Evolutionary conservation across 2,329 filamentous ascomycete genomes (phyloP), one percentile per base, ranked within the genome.

Genomic region (Beauveria bassiana): DNA sequence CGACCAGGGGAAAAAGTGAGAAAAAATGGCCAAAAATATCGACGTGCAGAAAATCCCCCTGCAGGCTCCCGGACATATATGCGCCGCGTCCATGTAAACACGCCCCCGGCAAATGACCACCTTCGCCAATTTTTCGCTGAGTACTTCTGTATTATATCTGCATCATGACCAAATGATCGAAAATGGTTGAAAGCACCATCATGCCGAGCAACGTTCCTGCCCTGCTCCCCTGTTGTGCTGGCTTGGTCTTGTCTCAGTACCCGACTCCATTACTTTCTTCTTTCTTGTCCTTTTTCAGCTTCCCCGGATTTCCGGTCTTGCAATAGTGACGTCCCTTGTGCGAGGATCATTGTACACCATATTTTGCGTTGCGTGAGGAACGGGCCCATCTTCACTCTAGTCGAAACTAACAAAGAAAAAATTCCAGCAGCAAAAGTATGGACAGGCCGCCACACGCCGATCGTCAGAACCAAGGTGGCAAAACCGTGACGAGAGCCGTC

Each of bases 391-490:
- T 49, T 49, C 40, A 20, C 54, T 22, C 10, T 28, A 38, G 18
- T 14, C 10, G 24, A 46, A 38, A 26, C 42, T 57, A 22, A 34
- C 16, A 26, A 5, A 26, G 14, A 26, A 8, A 55, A 40, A 55
- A 28, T 31, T 31, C 16, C 24, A n/a, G 3, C 7, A 5, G 5
- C n/a, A 20, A n/a, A 24, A 22, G 18, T 47, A 53, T 38, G 24
- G 26, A 31, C 42, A 40, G 49, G 53, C 58, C 42, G 50, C 58
- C 40, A 26, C 10, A 5, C 10, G 31, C 31, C 31, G 31, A 60
- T 60, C 58, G 47, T 42, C 18, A 43, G 42, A 50, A 49, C 6
- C 26, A 45, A 47, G 54, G 46, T 52, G 57, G 57, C 57, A 52
- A 59, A 46, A 20, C 1, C 7, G 22, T 18, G 24, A 52, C 43